Evolutionary conservation across 768 basidiomycete genomes (phyloP), one percentile per base, ranked within the genome.

Genomic region (Russula emetica): DNA sequence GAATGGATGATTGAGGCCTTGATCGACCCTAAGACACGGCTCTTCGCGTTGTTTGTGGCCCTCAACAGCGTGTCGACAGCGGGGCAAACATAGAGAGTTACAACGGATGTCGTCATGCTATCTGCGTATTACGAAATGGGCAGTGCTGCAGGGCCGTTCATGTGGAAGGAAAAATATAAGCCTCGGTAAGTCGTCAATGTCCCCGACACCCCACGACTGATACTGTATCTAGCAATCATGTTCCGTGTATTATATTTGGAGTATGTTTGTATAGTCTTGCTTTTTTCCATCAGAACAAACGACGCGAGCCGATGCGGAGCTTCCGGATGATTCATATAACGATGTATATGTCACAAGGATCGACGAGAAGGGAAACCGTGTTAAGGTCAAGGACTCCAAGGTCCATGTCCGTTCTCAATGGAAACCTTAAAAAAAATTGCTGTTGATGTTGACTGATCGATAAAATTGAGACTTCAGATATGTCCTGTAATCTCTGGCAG

Each of bases 201-300:
- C 30, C 7, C 4, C 3, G n/a, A 11, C 28, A 36, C 44, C 14
- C 58, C 52, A 49, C n/a, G 11, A 10, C 45, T 45, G 20, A 55
- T 47, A 20, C 3, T 47, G 30, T 47, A 18, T 49, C 20, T 24
- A 87, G 87, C 55, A 88, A 90, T 67, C 85, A 80, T 61, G 72
- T 91, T 36, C 90, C 90, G 2, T 92, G 90, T 91, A 81, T 81
- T 58, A 79, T 92, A 67, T 90, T 91, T 60, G 83, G 86, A 1
- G 71, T 84, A 58, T 87, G 86, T 74, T 85, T 85, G 85, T 72
- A 84, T 86, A 49, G 34, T 75, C 11, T 57, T 82, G 68, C 50
- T 81, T 18, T 75, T 85, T 24, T 30, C 71, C 45, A 82, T 91
- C 60, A 91, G 76, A 91, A 92, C 71, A 80, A 77, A 55, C 77